Base-by-base conservation (phyloP, 306 rosid genomes). In the Leucaena leucocephala region DNA sequence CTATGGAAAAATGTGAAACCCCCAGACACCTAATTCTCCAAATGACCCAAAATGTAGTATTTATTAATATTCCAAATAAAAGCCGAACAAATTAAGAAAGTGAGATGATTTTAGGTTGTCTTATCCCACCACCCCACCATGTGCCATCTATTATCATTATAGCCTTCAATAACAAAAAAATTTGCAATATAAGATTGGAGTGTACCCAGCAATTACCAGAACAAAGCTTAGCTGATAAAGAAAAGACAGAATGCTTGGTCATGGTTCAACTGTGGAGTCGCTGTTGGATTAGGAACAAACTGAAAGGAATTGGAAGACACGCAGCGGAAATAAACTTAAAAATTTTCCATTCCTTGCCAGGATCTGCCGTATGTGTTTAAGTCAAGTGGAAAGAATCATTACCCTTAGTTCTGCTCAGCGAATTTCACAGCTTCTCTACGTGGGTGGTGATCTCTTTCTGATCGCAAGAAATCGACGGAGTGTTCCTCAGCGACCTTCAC, bases 1-100 rank as follows among this genome's bases (percentile, higher is more conserved):
- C 74, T 59, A n/a, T 58, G 82, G 84, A 68, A 46, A 74, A 64
- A 85, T 38, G 57, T 44, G 73, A 78, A 43, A 80, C 80, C 44
- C 40, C 48, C 45, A 42, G 48, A 19, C 71, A 33, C 40, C 39
- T 8, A 10, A 61, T 33, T 12, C 66, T 52, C 72, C 71, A 21
- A 68, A 22, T 46, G 52, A 65, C 22, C 52, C 10, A n/a, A 6
- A 70, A 43, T 65, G n/a, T n/a, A n/a, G 59, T 44, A 71, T 52
- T 50, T 67, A 48, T 71, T 49, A 62, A 50, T 13, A 55, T 57
- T 57, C 35, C 9, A 63, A 54, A 66, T 46, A 43, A 27, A 48
- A 22, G 62, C 52, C 22, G 36, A 48, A 59, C 2, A 16, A 36
- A 45, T 76, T 76, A n/a, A 61, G 81, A 39, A 80, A 59, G 78